Conservation (phyloP, 306 rosid genomes). For the Lathyrus oleraceus region DNA sequence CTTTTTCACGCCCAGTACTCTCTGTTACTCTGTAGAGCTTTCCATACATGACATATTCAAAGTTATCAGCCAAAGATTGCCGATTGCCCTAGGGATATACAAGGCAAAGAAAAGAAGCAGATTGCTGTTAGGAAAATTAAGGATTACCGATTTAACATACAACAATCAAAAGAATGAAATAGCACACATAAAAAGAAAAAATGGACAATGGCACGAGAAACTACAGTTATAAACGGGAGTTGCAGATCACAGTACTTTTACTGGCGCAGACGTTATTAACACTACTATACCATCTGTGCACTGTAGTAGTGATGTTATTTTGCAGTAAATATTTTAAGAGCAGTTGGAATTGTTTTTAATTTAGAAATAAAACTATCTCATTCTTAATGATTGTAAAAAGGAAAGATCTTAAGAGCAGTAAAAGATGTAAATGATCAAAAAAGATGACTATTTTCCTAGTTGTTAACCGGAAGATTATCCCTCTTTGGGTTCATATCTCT, state of each 20-base stretch:
- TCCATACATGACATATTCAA: slow-evolving; percentile 92
- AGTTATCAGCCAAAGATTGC: slow-evolving; percentile 78
- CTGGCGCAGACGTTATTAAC: not conserved
- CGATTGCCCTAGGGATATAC: slow-evolving; percentile 50
- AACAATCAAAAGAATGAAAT: not conserved
- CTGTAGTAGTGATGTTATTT: too few species aligned
- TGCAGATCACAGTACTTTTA: not conserved
- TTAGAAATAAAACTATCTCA: not conserved
- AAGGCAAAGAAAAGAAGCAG: not conserved
- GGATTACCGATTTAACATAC: slow-evolving; percentile 14
- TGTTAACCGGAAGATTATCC: not conserved
- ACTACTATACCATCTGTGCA: too few species aligned
- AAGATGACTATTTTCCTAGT: not conserved
- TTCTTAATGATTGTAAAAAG: not conserved
- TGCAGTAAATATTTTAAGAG: too few species aligned
- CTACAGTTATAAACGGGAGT: too few species aligned
- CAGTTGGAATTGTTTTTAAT: not conserved
- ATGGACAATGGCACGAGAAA: not conserved
- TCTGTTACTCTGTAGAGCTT: slow-evolving; percentile 80
- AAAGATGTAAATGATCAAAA: too few species aligned
- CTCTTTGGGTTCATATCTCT: not conserved
- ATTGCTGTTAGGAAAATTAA: slow-evolving; percentile 18
- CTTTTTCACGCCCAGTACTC: slow-evolving; percentile 73
- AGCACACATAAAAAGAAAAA: slow-evolving; percentile 10
- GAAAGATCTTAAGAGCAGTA: not conserved